Evolutionary conservation across 768 basidiomycete genomes (phyloP), one percentile per base, ranked within the genome.

Genomic region (Tulasnella sp.): DNA sequence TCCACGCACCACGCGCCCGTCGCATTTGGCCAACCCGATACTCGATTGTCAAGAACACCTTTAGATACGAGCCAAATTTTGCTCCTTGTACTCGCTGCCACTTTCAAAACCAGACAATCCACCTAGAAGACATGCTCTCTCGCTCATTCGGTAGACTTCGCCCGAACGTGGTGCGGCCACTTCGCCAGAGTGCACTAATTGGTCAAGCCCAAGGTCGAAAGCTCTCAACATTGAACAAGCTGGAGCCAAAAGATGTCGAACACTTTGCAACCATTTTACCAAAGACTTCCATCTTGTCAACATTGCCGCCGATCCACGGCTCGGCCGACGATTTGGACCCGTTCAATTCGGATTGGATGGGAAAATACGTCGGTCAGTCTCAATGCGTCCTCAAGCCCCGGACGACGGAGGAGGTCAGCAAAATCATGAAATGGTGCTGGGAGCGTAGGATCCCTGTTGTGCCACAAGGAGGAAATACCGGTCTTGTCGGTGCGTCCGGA

Each of bases 391-490:
- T 99, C 76, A 95, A 93, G 85, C 98, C 98, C 7, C 94, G 92
- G 83, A 92, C 94, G 1, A 94, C 95, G 0, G 87, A 94, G 81
- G 92, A 99, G 87, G 96, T 99, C 85, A 93, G 93, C 85, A 88
- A 93, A 83, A 93, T 98, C 78, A 88, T 99, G 84, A 93, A 92
- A 84, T 95, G 92, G 88, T 99, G 98, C 86, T 91, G 93, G 83
- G 88, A 92, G 78, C 89, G 91, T 80, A 89, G 90, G 78, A 93
- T 99, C 60, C 93, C 92, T n/a, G 90, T 99, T 78, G 96, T 98
- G 2, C 98, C 98, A 1, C 98, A 99, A 86, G 97, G 98, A 73
- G 98, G 98, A 72, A 99, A 99, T 87, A 99, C 98, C 0, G 98
- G 98, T 22, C 90, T 99, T 18, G 98, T 99, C 50, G 98, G 97